phyloP scores from a whole-genome alignment of 495 filamentous ascomycete species.

The Aspergillus steynii region DNA sequence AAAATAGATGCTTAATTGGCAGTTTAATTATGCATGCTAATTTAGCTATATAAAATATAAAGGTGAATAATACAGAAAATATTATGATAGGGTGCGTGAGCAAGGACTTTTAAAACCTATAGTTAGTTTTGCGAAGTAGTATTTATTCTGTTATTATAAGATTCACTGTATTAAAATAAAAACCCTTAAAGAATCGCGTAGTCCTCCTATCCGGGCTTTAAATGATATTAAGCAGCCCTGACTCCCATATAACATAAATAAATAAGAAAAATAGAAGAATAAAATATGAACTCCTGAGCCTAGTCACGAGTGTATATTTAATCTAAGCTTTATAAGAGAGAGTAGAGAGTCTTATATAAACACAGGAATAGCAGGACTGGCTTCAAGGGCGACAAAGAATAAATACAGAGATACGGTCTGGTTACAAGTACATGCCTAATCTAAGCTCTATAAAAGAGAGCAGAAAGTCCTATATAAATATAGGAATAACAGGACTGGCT shows the following conservation, averaged over 20 bases:
- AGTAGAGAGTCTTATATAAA: too few relatives aligned
- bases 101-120: constrained; percentile 21
- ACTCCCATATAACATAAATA: constrained; percentile 18
- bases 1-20: constrained; percentile 22
- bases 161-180: constrained; percentile 10
- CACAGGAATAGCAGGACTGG: constrained; percentile 20
- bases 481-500: too few relatives aligned
- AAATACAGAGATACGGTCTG: too few relatives aligned
- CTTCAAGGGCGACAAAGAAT: constrained; percentile 11
- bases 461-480: too few relatives aligned
- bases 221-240: constrained; percentile 22
- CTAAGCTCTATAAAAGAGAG: too few relatives aligned
- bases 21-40: constrained; percentile 16
- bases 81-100: constrained; percentile 15
- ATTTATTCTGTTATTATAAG: constrained; percentile 17
- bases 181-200: constrained; percentile 20
- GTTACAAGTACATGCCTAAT: too few relatives aligned
- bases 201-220: constrained; percentile 20
- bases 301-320: constrained; percentile 19
- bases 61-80: constrained; percentile 16
- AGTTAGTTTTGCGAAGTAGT: constrained; percentile 15
- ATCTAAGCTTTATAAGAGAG: constrained; percentile 18
- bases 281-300: constrained; percentile 16
- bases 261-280: constrained; percentile 11
- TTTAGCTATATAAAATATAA: too few relatives aligned